These are phyloP conservation scores for Umbilicus rupestris DNA, from an alignment of 164 flowering plant genomes.

Conservation along the genomic window DNA sequence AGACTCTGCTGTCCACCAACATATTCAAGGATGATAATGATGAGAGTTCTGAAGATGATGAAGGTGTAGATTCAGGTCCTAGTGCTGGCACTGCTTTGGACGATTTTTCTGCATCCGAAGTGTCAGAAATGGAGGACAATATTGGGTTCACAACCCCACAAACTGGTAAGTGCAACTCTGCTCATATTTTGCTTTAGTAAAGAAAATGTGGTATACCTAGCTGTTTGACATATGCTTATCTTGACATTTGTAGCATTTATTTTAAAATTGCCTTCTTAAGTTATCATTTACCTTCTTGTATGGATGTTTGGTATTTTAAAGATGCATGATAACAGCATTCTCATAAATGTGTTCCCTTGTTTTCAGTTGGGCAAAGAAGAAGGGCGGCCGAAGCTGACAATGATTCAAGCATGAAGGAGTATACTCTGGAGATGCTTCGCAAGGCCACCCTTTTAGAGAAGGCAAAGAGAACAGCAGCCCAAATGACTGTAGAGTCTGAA, in stretches of 20 bases:
- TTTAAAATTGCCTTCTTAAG: too few species aligned
- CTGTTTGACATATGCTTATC: too few species aligned
- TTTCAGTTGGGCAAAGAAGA: background rate
- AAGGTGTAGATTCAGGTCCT: background rate
- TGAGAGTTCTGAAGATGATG: constrained; percentile 3
- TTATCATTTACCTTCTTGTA: too few species aligned
- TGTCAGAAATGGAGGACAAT: background rate
- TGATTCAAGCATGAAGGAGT: background rate
- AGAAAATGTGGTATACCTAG: too few species aligned
- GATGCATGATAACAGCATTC: too few species aligned
- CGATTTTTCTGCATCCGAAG: background rate
- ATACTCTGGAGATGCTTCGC: background rate
- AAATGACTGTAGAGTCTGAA: too few species aligned
- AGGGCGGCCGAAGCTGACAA: background rate
- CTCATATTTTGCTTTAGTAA: too few species aligned
- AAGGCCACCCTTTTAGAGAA: background rate
- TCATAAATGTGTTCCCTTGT: too few species aligned
- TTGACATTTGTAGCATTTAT: too few species aligned
- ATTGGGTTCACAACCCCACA: background rate
- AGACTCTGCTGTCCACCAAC: background rate
- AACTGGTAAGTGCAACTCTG: too few species aligned
- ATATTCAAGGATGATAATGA: constrained; percentile 6
- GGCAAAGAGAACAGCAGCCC: background rate
- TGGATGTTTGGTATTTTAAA: too few species aligned
- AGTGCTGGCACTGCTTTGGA: background rate